Evolutionary conservation across 2,329 filamentous ascomycete species (phyloP).

Genomic region (Tolypocladium cylindrosporum): DNA sequence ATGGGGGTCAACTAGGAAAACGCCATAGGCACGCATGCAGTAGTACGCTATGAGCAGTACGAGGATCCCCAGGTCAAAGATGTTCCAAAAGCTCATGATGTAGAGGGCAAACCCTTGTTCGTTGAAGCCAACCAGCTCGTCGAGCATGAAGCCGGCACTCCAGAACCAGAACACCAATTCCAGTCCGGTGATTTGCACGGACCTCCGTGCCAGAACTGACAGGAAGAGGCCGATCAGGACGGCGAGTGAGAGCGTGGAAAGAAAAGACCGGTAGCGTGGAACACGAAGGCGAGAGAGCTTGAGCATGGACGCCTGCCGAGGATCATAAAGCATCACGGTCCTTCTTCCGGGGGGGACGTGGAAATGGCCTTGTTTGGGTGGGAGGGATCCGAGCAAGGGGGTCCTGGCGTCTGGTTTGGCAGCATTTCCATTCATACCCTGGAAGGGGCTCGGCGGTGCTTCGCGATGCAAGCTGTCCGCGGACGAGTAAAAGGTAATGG

Average conservation of each 20-base stretch:
- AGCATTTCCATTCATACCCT: conserved; percentile 13
- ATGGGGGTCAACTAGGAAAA: conserved; percentile 68
- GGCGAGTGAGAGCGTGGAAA: conserved; percentile 80
- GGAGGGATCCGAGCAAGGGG: conserved; percentile 34
- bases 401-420: conserved; percentile 35
- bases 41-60: conserved; percentile 82
- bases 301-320: conserved; percentile 78
- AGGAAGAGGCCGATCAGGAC: conserved; percentile 79
- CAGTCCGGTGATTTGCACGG: conserved; percentile 68
- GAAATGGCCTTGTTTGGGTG: conserved; percentile 18
- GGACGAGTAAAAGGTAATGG: conserved; percentile 85
- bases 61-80: conserved; percentile 85
- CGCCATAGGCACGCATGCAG: conserved; percentile 77
- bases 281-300: conserved; percentile 87
- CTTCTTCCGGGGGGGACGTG: conserved; percentile 44
- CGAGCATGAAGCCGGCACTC: conserved; percentile 94
- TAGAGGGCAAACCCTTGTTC: conserved; percentile 95
- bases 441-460: conserved; percentile 13
- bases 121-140: conserved; percentile 91
- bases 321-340: conserved; percentile 82
- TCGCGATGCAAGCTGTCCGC: conserved; percentile 74
- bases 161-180: conserved; percentile 96
- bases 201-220: conserved; percentile 67
- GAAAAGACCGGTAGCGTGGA: conserved; percentile 80
- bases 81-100: conserved; percentile 96